Base-by-base conservation (phyloP, 495 filamentous ascomycete genomes). In the Penicillium coffeae region DNA sequence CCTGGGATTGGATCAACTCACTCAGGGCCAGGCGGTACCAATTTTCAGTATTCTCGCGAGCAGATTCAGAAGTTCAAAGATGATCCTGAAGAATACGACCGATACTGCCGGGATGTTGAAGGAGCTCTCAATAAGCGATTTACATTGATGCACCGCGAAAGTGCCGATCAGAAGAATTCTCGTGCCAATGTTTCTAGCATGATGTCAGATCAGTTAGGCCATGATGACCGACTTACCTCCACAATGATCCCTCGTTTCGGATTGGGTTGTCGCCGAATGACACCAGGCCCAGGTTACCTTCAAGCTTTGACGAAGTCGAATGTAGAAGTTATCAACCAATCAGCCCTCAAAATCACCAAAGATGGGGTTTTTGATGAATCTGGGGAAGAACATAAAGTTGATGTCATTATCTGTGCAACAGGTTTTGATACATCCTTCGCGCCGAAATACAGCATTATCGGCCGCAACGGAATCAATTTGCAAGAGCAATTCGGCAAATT, bases 241-340 rank as follows among this genome's bases (percentile, higher is more conserved):
- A 63, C 72, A 15, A 59, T 80, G 10, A 73, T 75, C 19, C 77
- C 77, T 0, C 47, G 68, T 5, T 80, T 62, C 48, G 60, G 62
- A 21, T 63, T 75, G 27, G 74, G 74, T 3, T 81, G 78, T 53
- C 66, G 70, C 39, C 71, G 77, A 3, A 60, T 77, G 2, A 71
- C 69, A 1, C 75, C 77, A 0, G 69, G 69, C 1, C 58, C 64
- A 35, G 73, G 68, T 8, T 72, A 72, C 22, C 51, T 77, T 8
- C 69, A 75, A 48, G 52, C 66, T 0, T 65, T 76, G 6, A 12
- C 51, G 16, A 42, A 57, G 8, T 40, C 54, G 6, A 84, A 84
- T 54, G 73, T 75, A 4, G 54, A 70, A 9, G 68, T 77, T 41
- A 61, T 74, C 45, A 58, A 60, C 42, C 68, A 66, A 19, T 55